Evolutionary conservation across 768 basidiomycete species (phyloP), one percentile per base, ranked within the genome.

Genomic region (Hygrophoropsis aurantiaca): DNA sequence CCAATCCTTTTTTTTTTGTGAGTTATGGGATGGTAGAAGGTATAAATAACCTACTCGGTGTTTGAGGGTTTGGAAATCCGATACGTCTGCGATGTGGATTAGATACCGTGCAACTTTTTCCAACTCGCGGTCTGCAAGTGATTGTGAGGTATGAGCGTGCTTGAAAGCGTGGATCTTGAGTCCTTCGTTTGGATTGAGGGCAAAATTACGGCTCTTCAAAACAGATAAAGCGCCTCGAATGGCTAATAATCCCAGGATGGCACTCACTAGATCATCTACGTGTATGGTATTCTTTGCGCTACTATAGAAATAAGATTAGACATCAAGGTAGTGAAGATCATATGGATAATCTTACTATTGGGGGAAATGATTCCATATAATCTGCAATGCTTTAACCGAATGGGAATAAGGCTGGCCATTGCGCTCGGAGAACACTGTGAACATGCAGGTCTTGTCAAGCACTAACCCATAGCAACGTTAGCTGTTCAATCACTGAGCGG

Each of bases 391-490:
- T 60, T 92, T 92, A 26, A 92, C 89, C 30, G 81, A 84, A 60
- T 93, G 91, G 40, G 80, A 79, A 77, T 85, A 89, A 7, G 83
- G 77, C 60, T 89, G 82, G 4, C 78, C 83, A 44, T 89, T 81
- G 23, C 84, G 73, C 55, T 81, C 80, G 1, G 82, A 80, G 64
- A 91, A 92, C 2, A 94, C 87, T 4, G 84, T 85, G 65, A 93
- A 94, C 92, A 94, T 95, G 49, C 79, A 80, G 1, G 81, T 87
- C 62, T 90, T 87, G 73, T 95, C 93, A 19, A 93, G 74, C 0
- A 93, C 90, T 82, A 62, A 53, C n/a, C 13, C n/a, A 34, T 26
- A 37, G 27, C 40, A 56, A 49, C 55, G 18, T 51, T 56, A n/a
- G n/a, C n/a, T n/a, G n/a, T n/a, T n/a, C n/a, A n/a, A n/a, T n/a